Evolutionary conservation across 257 asterid species (phyloP).

Genomic region (Solanum bulbocastanum): DNA sequence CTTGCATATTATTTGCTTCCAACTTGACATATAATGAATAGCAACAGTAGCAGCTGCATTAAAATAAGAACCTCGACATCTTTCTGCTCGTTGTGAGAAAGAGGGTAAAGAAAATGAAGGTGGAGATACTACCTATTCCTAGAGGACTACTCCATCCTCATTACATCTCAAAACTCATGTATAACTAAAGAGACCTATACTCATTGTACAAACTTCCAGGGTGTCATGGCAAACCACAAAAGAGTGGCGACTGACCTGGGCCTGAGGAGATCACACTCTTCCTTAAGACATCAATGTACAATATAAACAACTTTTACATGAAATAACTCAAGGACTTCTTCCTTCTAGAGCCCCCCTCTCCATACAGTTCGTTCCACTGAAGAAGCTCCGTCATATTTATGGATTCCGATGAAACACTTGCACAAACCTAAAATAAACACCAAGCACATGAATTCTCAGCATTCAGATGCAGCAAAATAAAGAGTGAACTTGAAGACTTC

Average conservation of each 20-base stretch:
- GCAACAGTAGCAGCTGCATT: neutral
- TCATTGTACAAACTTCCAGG: conserved; percentile 23
- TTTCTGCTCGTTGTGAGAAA: conserved; percentile 3
- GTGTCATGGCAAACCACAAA: conserved; percentile 13
- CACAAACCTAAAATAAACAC: conserved; percentile 41
- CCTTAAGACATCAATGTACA: neutral
- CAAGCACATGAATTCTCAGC: neutral
- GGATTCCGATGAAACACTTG: conserved; percentile 76
- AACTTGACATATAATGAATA: neutral
- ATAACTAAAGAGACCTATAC: conserved; percentile 26
- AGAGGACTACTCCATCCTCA: conserved; percentile 23
- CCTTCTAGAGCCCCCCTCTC: conserved; percentile 77
- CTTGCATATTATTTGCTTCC: neutral
- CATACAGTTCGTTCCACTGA: conserved; percentile 85
- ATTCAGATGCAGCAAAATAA: neutral
- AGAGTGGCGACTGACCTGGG: conserved; percentile 1
- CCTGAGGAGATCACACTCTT: neutral
- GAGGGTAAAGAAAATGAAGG: conserved; percentile 33
- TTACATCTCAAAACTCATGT: conserved; percentile 24
- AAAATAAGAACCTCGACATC: neutral
- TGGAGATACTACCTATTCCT: conserved; percentile 13
- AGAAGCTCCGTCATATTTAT: conserved; percentile 60
- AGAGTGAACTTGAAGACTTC: neutral
- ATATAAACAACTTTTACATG: conserved; percentile 34
- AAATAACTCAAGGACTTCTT: conserved; percentile 70